Conservation (phyloP, 2,329 filamentous ascomycete species). For the Pseudogymnoascus sp. region DNA sequence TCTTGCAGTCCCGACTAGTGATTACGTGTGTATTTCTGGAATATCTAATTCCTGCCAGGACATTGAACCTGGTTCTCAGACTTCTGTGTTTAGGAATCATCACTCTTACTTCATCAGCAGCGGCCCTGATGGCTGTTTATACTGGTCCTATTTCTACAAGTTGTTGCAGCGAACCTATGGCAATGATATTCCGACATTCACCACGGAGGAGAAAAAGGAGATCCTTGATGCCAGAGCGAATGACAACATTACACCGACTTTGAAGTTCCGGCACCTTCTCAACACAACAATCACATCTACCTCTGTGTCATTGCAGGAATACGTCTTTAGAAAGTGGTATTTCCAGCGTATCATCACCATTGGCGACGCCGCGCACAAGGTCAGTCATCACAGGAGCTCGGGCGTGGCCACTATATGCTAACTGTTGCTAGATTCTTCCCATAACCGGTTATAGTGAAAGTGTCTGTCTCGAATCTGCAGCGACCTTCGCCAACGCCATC, state of each 20-base stretch:
- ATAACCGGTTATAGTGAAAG: background rate
- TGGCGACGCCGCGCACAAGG: constrained; percentile 36
- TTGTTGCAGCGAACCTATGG: constrained; percentile 18
- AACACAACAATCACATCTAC: constrained; percentile 15
- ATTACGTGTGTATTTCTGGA: constrained; percentile 10
- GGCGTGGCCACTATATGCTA: background rate
- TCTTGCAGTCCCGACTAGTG: background rate
- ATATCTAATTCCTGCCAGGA: constrained; percentile 9
- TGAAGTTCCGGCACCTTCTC: constrained; percentile 26
- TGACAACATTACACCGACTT: constrained; percentile 16
- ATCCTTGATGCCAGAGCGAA: constrained; percentile 18
- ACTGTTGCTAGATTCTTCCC: background rate
- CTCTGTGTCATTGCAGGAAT: constrained; percentile 29
- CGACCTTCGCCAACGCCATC: background rate
- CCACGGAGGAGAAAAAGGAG: constrained; percentile 21
- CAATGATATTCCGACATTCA: constrained; percentile 23
- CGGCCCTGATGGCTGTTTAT: constrained; percentile 16
- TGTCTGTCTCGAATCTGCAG: background rate
- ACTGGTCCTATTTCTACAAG: constrained; percentile 19
- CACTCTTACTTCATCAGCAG: constrained; percentile 16
- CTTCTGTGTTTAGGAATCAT: constrained; percentile 11
- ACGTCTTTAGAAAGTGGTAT: constrained; percentile 32
- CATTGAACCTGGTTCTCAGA: background rate
- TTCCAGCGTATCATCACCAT: constrained; percentile 32
- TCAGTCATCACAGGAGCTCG: constrained; percentile 12